Percentiles rank a stretch among this genome's conserved stretches.
These are phyloP conservation scores for Barbarea vulgaris DNA, from an alignment of 345 rosid species.

Conservation along the genomic window DNA sequence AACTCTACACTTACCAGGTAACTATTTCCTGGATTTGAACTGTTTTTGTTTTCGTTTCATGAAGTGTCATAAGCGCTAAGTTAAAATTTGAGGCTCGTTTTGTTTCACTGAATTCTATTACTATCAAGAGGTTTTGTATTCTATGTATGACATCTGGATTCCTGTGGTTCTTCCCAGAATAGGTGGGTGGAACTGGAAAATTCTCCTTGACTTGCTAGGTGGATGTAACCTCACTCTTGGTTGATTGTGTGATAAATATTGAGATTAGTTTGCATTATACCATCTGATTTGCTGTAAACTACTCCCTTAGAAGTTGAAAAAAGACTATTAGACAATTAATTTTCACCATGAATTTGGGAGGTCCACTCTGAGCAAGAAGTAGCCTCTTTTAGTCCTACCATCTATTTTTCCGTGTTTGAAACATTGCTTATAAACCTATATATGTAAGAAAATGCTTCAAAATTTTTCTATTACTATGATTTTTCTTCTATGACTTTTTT, in stretches of 20 bases:
- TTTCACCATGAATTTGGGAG: constrained; percentile 1
- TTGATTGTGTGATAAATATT: neutral
- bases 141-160: constrained; percentile 11
- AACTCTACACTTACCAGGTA: constrained; percentile 93
- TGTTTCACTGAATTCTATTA: constrained; percentile 3
- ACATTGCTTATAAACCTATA: neutral
- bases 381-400: constrained; percentile 17
- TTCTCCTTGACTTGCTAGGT: constrained; percentile 10
- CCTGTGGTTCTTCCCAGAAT: constrained; percentile 5
- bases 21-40: constrained; percentile 18
- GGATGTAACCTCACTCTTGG: neutral
- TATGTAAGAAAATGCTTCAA: neutral
- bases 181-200: constrained; percentile 8
- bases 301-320: neutral
- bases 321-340: neutral
- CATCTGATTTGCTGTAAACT: neutral
- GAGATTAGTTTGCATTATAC: constrained; percentile 11
- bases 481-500: neutral
- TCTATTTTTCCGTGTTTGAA: neutral
- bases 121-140: neutral
- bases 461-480: neutral
- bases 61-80: constrained; percentile 1
- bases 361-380: constrained; percentile 7
- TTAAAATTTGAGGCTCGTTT: neutral
- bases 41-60: constrained; percentile 9